Conservation (phyloP, 1,139 yeast genomes). For the Magnusiomyces sp. region DNA sequence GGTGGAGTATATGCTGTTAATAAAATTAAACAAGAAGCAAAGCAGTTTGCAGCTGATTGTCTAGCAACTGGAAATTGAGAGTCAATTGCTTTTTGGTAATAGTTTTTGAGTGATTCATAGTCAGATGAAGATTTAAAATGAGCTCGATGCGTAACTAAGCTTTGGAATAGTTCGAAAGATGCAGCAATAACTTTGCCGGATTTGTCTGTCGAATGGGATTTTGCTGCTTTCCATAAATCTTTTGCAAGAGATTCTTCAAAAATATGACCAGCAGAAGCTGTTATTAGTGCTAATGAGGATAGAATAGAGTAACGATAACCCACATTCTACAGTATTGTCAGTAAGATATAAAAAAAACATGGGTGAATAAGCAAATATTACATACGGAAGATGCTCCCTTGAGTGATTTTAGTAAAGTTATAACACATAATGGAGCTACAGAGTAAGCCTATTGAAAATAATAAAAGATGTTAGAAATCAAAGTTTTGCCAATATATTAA, state of each 20-base stretch:
- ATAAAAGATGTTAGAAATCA: background rate
- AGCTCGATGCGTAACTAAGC: constrained; percentile 17
- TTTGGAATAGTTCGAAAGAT: constrained; percentile 24
- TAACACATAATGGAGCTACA: constrained; percentile 27
- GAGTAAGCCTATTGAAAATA: constrained; percentile 25
- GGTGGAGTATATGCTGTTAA: constrained; percentile 20
- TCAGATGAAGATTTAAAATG: constrained; percentile 26
- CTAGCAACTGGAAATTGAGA: constrained; percentile 25
- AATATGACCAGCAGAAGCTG: constrained; percentile 25
- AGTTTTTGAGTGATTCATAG: constrained; percentile 24
- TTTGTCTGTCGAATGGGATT: constrained; percentile 23
- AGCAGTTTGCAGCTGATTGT: constrained; percentile 28
- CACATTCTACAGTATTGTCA: constrained; percentile 17
- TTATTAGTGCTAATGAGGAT: constrained; percentile 21
- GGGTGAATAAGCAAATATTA: background rate
- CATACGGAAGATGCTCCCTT: constrained; percentile 24
- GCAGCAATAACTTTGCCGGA: constrained; percentile 28
- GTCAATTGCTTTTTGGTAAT: constrained; percentile 26
- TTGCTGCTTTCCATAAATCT: constrained; percentile 29
- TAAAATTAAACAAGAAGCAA: constrained; percentile 23
- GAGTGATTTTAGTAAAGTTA: constrained; percentile 25
- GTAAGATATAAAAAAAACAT: background rate
- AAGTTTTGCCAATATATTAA: background rate
- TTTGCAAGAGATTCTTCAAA: constrained; percentile 29
- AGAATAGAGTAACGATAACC: constrained; percentile 26